Evolutionary conservation across 2,329 filamentous ascomycete genomes (phyloP).

Genomic region (Emmonsiellopsis sp.): DNA sequence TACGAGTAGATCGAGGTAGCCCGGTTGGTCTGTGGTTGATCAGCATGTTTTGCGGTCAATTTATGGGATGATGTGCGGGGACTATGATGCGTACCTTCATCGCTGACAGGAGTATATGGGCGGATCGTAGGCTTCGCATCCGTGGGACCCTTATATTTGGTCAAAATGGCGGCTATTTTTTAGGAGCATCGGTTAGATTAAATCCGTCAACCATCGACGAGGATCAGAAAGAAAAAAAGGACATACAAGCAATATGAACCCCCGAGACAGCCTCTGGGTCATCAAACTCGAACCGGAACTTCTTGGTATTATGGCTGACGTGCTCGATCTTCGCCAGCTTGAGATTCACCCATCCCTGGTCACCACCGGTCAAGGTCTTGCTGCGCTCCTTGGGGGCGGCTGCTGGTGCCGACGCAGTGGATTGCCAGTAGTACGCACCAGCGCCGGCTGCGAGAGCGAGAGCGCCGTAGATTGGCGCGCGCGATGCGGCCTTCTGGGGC

Average conservation of each 20-base stretch:
- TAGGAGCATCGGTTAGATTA: slow-evolving; percentile 7
- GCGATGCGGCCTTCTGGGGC: slow-evolving; percentile 46
- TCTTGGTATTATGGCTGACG: slow-evolving; percentile 93
- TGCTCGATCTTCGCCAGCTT: slow-evolving; percentile 68
- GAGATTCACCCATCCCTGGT: slow-evolving; percentile 80
- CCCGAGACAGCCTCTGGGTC: slow-evolving; percentile 79
- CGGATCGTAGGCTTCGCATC: slow-evolving; percentile 79
- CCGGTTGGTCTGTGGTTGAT: slow-evolving; percentile 52
- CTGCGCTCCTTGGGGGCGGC: slow-evolving; percentile 27
- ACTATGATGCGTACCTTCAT: slow-evolving; percentile 54
- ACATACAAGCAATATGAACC: slow-evolving; percentile 63
- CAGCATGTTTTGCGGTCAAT: slow-evolving; percentile 1
- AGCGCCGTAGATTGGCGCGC: slow-evolving; percentile 48
- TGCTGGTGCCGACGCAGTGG: slow-evolving; percentile 23
- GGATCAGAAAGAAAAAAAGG: neutral
- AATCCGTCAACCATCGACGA: neutral
- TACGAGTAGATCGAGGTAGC: slow-evolving; percentile 79
- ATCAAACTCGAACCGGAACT: slow-evolving; percentile 76
- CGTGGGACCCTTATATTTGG: slow-evolving; percentile 79
- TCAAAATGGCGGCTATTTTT: slow-evolving; percentile 61
- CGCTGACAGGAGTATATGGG: slow-evolving; percentile 86
- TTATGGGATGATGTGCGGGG: neutral
- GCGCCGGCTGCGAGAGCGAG: slow-evolving; percentile 41
- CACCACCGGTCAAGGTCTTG: slow-evolving; percentile 66
- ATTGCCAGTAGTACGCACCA: slow-evolving; percentile 45